Conservation (phyloP, 179 eudicot species). For the Spinacia oleracea region DNA sequence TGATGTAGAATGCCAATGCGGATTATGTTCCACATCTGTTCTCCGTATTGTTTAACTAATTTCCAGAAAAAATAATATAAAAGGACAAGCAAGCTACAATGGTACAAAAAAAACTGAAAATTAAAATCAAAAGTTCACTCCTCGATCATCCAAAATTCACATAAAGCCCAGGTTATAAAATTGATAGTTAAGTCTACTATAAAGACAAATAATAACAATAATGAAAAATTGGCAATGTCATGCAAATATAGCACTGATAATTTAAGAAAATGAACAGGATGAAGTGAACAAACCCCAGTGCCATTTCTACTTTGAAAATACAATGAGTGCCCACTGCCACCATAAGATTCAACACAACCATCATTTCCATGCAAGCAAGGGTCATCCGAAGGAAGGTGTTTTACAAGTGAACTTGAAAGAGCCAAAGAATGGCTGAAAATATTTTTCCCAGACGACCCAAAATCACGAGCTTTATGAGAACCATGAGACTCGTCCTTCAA, state of each 20-base stretch:
- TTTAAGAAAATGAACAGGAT: slow-evolving; percentile 20
- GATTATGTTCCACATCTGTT: neutral
- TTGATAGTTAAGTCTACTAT: neutral
- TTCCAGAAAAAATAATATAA: neutral
- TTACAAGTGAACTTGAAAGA: slow-evolving; percentile 49
- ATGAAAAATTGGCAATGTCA: neutral
- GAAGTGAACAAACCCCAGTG: slow-evolving; percentile 49
- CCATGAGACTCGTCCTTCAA: slow-evolving; percentile 43
- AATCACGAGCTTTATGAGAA: slow-evolving; percentile 35
- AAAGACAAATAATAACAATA: neutral
- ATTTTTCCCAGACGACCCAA: slow-evolving; percentile 42
- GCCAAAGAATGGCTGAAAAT: slow-evolving; percentile 51
- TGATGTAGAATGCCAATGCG: neutral
- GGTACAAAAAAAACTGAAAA: neutral
- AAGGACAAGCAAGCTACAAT: neutral
- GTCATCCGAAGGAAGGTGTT: slow-evolving; percentile 42
- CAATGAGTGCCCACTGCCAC: slow-evolving; percentile 45
- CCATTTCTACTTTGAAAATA: slow-evolving; percentile 50
- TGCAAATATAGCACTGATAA: neutral
- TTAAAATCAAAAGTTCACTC: neutral
- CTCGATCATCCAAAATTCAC: neutral
- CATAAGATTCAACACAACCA: slow-evolving; percentile 51
- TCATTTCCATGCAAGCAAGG: slow-evolving; percentile 62
- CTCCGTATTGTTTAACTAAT: neutral
- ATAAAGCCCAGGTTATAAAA: neutral